A percentile compares a stretch with the other conserved stretches of the same genome.
Conservation (phyloP, 805 yeast genomes). For the Starmerella stigmatis region DNA sequence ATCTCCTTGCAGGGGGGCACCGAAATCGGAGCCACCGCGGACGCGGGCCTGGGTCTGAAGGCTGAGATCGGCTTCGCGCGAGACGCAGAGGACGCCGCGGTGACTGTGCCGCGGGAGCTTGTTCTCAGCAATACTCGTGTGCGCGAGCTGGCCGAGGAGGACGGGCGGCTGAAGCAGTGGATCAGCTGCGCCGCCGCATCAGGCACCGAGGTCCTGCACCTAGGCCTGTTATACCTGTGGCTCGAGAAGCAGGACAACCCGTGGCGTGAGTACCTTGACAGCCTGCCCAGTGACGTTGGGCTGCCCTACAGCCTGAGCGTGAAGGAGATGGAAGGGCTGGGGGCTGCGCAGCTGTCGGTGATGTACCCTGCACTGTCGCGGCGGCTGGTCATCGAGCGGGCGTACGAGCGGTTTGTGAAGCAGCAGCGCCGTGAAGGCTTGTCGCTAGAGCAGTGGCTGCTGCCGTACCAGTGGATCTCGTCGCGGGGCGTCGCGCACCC, state of each 20-base stretch:
- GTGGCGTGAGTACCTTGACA: constrained; percentile 24
- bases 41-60: constrained; percentile 3
- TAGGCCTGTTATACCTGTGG: constrained; percentile 21
- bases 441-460: constrained; percentile 25
- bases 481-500: constrained; percentile 31
- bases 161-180: constrained; percentile 16
- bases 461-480: constrained; percentile 32
- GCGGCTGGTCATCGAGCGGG: constrained; percentile 19
- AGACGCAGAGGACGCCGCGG: constrained; percentile 1
- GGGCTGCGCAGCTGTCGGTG: constrained; percentile 22
- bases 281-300: constrained; percentile 27
- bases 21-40: background rate
- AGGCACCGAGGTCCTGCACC: constrained; percentile 16
- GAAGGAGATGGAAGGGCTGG: constrained; percentile 23
- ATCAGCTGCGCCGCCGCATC: constrained; percentile 5
- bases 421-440: constrained; percentile 3
- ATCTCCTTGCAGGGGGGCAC: background rate
- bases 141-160: constrained; percentile 11
- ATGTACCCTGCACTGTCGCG: constrained; percentile 26
- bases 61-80: background rate
- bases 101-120: constrained; percentile 16
- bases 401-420: constrained; percentile 21
- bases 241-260: constrained; percentile 5
- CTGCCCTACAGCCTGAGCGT: constrained; percentile 28
- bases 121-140: constrained; percentile 11